Base-by-base conservation (phyloP, 164 flowering plant species). In the Euptelea pleiosperma region DNA sequence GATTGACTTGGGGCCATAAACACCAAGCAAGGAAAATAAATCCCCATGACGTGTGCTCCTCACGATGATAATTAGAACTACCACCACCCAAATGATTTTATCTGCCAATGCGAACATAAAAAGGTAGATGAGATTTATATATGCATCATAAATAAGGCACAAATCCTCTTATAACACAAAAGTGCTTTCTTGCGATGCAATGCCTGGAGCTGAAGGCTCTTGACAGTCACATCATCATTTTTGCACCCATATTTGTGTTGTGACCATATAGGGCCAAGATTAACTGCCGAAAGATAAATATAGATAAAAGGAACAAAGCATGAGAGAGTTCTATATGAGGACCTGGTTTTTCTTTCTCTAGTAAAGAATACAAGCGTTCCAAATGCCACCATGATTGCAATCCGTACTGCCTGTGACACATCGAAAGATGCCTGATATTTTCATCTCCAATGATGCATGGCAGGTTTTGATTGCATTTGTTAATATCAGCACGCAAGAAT, bases 321-420 rank as follows among this genome's bases (percentile, higher is more conserved):
- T 8, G 14, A 8, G 18, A 21, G 37, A 25, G 0, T 3, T 36
- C 3, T 47, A n/a, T n/a, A n/a, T n/a, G n/a, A n/a, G n/a, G n/a
- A 75, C 83, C 77, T 73, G 65, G 51, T 58, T 16, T 72, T 74
- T 43, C 78, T 70, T 74, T 75, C 71, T 65, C 87, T 79, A 3
- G 84, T 76, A 16, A 79, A 52, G 62, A 85, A 50, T 61, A 82
- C 82, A 49, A 85, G 80, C 19, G 73, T 35, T 34, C 84, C 91
- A 73, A 85, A 81, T 18, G 77, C 87, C 30, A 74, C 77, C 73
- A 82, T 67, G 28, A 79, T 61, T 52, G 80, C 82, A 64, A 75
- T 43, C 46, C 66, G 79, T 44, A 77, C 60, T 37, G 65, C 84
- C 87, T 85, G 70, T 44, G n/a, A n/a, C 31, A 15, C 18, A 31